A percentile compares a stretch with the other conserved stretches of the same genome.
phyloP scores from a whole-genome alignment of 768 basidiomycete species.

The Termitomyces sp. region DNA sequence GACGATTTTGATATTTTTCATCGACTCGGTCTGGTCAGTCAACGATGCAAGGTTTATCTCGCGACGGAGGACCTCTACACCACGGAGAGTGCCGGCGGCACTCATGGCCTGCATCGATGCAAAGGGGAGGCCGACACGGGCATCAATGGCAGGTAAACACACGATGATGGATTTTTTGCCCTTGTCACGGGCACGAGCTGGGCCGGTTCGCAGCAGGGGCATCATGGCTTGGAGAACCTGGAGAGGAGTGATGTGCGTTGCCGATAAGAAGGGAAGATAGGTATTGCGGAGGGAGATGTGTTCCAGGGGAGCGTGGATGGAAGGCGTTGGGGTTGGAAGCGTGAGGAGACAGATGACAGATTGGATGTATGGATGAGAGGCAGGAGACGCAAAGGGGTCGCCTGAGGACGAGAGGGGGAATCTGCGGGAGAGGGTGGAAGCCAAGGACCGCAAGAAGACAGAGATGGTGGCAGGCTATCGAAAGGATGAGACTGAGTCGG shows the following conservation, averaged over 20 bases:
- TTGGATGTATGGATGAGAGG: slow-evolving; percentile 65
- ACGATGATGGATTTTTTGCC: slow-evolving; percentile 60
- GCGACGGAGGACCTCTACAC: slow-evolving; percentile 65
- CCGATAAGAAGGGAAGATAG: slow-evolving; percentile 68
- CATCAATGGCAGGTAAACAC: slow-evolving; percentile 69
- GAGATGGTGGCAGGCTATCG: slow-evolving; percentile 64
- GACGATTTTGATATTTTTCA: slow-evolving; percentile 66
- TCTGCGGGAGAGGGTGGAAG: slow-evolving; percentile 72
- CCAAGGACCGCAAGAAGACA: slow-evolving; percentile 75
- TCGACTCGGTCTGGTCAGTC: slow-evolving; percentile 49
- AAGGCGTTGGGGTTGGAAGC: slow-evolving; percentile 35
- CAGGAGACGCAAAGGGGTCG: slow-evolving; percentile 70
- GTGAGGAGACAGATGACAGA: slow-evolving; percentile 75
- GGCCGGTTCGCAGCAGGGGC: slow-evolving; percentile 68
- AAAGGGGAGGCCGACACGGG: slow-evolving; percentile 72
- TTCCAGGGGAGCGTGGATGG: slow-evolving; percentile 59
- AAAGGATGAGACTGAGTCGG: background rate
- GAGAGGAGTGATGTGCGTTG: slow-evolving; percentile 73
- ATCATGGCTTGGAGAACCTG: slow-evolving; percentile 73
- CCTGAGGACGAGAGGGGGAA: slow-evolving; percentile 78
- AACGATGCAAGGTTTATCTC: slow-evolving; percentile 58
- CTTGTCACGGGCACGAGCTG: slow-evolving; percentile 47
- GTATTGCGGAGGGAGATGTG: slow-evolving; percentile 55
- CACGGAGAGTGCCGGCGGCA: slow-evolving; percentile 67
- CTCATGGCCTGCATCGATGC: slow-evolving; percentile 67